Evolutionary conservation across 352 stramenopile species (phyloP), one percentile per base, ranked within the genome.

Genomic region (Pythium insidiosum): DNA sequence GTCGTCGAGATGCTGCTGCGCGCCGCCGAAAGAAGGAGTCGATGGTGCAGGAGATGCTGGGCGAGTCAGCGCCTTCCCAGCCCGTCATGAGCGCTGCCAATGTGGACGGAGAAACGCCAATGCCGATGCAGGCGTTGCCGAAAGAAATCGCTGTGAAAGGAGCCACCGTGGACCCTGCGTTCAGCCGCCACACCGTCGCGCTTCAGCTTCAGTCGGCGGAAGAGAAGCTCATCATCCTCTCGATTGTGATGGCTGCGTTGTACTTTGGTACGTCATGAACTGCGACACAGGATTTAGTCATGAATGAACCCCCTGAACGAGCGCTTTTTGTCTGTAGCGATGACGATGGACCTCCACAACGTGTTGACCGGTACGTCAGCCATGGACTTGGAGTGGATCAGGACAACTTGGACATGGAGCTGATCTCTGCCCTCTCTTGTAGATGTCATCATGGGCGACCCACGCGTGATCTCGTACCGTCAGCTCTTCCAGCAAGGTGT

Each of bases 1-100:
- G 78, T 22, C 73, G 78, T 31, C 68, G 74, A n/a, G 74, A 90
- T 19, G 78, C 78, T 19, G 74, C 75, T 9, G 47, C 49, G 16
- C 61, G 78, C 19, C 76, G 76, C 16, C 63, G 68, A 47, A 68
- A 66, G 50, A 81, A 88, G 44, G 73, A 86, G 46, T 44, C 53
- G 7, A 60, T 75, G 35, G 66, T 85, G 20, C 41, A 82, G 39
- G 60, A 88, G 43, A 66, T 86, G 33, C 39, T 82, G 29, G 45
- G 38, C 15, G 33, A 15, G 28, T 33, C 28, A 15, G 28, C 9
- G 9, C 28, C 28, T 13, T 13, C 9, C 28, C 9, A 13, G 28
- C 9, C 30, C 29, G 15, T 30, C 26, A 42, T 42, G 31, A 35
- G 36, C 10, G 40, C 23, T 3, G 18, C 37, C 6, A n/a, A 9